Conservation (phyloP, 2,329 filamentous ascomycete genomes). For the Cercospora sesami region DNA sequence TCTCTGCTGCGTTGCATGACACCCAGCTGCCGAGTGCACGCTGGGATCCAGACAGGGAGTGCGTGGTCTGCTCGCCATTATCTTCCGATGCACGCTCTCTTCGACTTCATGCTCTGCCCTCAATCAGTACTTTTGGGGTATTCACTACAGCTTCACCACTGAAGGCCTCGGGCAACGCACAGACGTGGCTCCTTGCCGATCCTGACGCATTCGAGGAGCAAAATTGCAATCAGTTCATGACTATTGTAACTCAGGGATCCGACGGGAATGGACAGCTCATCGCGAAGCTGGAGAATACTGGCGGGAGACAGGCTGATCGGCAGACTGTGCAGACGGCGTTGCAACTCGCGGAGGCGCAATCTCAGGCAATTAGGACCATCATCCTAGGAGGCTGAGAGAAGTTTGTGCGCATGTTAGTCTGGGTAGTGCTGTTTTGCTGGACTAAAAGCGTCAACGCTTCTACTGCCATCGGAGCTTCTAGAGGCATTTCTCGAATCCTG, state of each 20-base stretch:
- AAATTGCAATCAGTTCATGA: slow-evolving; percentile 79
- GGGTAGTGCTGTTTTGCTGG: not conserved
- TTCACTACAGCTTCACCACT: slow-evolving; percentile 62
- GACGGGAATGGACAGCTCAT: slow-evolving; percentile 54
- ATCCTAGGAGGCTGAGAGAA: not conserved
- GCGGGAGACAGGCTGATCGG: slow-evolving; percentile 69
- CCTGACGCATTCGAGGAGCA: slow-evolving; percentile 88
- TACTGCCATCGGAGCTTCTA: not conserved
- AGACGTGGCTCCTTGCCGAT: slow-evolving; percentile 75
- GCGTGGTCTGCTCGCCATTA: slow-evolving; percentile 70
- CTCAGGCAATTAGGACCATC: slow-evolving; percentile 50
- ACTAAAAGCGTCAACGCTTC: not conserved
- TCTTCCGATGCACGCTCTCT: slow-evolving; percentile 58
- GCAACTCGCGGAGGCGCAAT: slow-evolving; percentile 62
- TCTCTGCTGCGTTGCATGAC: slow-evolving; percentile 76
- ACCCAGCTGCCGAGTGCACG: slow-evolving; percentile 74
- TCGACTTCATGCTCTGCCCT: slow-evolving; percentile 64
- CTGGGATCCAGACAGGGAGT: slow-evolving; percentile 81
- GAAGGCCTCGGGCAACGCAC: slow-evolving; percentile 46
- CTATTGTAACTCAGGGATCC: slow-evolving; percentile 68
- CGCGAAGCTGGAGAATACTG: slow-evolving; percentile 76
- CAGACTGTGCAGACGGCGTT: slow-evolving; percentile 63
- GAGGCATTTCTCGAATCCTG: not conserved
- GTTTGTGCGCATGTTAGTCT: not conserved
- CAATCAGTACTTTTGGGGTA: slow-evolving; percentile 75